Evolutionary conservation across 495 filamentous ascomycete species (phyloP), one percentile per base, ranked within the genome.

Genomic region (Aspergillus affinis): DNA sequence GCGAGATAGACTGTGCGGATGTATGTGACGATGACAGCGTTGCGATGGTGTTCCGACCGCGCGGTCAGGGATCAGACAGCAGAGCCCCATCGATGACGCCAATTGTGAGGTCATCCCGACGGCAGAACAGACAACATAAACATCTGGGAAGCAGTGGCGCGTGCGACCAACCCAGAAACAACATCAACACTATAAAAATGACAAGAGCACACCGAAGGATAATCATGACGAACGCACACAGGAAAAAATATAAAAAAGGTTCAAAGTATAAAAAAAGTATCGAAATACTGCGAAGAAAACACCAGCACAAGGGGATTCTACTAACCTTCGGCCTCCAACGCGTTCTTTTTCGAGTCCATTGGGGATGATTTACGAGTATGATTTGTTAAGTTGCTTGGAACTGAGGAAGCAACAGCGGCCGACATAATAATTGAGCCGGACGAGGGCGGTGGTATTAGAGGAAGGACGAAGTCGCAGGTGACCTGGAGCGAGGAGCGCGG

Each of bases 291-390:
- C 32, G 50, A 18, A 21, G 23, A 32, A 27, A 27, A 61, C 57
- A 58, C 51, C 56, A 59, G 61, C 57, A 45, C 48, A 30, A 50
- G 51, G 48, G 58, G 8, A 48, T 20, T 55, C 32, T 54, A 77
- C 78, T 62, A 50, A 80, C 76, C 78, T 76, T 83, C 72, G 44
- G 68, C 60, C 62, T 80, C 77, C 55, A 76, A 59, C 18, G 64
- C 67, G 56, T 70, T 74, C 62, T 79, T 82, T 67, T 83, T 82
- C 51, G 75, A 75, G 63, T 84, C 81, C 80, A 83, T 82, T 61
- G 78, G 70, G 58, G 75, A 75, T 18, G 67, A 64, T 58, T 65
- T 72, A 64, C 65, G 61, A 52, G 67, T 60, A 52, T 66, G 71
- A 62, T 64, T 65, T 45, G 69, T 47, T 45, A 77, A 64, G 52